These are phyloP conservation scores for Deinandra increscens DNA, from an alignment of 129 eudicot species.

Conservation along the genomic window DNA sequence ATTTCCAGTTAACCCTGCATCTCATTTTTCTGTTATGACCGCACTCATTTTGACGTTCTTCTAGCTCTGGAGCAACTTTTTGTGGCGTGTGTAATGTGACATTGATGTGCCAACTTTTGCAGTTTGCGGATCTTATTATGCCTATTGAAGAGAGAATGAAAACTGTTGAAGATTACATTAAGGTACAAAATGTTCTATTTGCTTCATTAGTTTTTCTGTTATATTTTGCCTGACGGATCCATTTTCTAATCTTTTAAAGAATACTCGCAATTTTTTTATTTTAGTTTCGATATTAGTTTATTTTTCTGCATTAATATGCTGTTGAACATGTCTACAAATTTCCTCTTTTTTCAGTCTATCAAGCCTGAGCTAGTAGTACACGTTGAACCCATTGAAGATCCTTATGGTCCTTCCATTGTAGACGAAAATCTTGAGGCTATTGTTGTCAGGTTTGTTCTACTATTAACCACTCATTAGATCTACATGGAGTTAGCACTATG, in stretches of 20 bases:
- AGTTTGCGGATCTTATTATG: slow-evolving; percentile 72
- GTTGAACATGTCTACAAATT: slow-evolving; percentile 8
- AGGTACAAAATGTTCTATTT: slow-evolving; percentile 43
- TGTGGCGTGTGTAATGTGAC: slow-evolving; percentile 9
- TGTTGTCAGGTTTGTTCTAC: slow-evolving; percentile 69
- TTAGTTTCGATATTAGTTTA: neutral
- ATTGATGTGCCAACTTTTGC: slow-evolving; percentile 31
- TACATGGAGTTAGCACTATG: neutral
- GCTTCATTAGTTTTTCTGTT: neutral
- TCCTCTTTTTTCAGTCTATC: slow-evolving; percentile 52
- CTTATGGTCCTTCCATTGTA: slow-evolving; percentile 91
- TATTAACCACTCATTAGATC: neutral
- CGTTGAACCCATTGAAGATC: slow-evolving; percentile 86
- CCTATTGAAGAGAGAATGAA: slow-evolving; percentile 79
- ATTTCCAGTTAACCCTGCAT: neutral
- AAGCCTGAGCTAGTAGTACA: slow-evolving; percentile 79
- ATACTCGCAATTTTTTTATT: neutral
- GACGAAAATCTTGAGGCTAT: slow-evolving; percentile 86
- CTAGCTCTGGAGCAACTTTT: neutral
- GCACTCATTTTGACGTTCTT: slow-evolving; percentile 12
- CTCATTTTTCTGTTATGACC: neutral
- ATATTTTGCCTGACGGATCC: neutral
- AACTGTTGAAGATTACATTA: slow-evolving; percentile 62
- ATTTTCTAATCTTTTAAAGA: neutral
- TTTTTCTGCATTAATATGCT: neutral